Evolutionary conservation across 2,329 filamentous ascomycete species (phyloP).

Genomic region (Fusarium sp.): DNA sequence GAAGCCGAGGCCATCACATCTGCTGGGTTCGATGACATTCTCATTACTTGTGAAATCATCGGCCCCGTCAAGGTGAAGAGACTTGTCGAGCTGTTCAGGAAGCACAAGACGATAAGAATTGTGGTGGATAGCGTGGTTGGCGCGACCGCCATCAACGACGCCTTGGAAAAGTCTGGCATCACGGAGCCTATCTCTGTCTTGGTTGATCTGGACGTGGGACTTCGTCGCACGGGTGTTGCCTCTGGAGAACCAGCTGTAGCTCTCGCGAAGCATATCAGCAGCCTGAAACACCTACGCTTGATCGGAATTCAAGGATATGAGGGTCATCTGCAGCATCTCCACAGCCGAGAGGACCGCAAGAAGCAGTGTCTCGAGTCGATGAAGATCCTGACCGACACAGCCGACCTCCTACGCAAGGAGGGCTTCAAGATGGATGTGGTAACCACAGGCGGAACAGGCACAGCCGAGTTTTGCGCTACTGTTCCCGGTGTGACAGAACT

Average conservation of each 20-base stretch:
- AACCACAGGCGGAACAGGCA: conserved; percentile 35
- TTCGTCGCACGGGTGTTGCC: conserved; percentile 17
- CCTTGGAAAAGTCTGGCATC: background rate
- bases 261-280: conserved; percentile 16
- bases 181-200: conserved; percentile 16
- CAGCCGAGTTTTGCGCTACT: conserved; percentile 61
- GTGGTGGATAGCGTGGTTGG: conserved; percentile 26
- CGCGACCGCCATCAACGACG: conserved; percentile 22
- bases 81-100: conserved; percentile 26
- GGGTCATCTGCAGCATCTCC: conserved; percentile 33
- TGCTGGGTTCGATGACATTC: conserved; percentile 31
- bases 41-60: conserved; percentile 38
- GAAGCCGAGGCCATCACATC: conserved; percentile 33
- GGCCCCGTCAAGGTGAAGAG: conserved; percentile 19
- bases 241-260: background rate
- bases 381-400: conserved; percentile 26
- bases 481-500: conserved; percentile 65
- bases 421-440: conserved; percentile 25
- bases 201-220: conserved; percentile 33
- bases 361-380: conserved; percentile 23
- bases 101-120: conserved; percentile 11
- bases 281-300: conserved; percentile 7
- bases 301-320: conserved; percentile 38
- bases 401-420: background rate
- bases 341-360: conserved; percentile 26